These are phyloP conservation scores for Colletotrichum karsti DNA, from an alignment of 2,329 filamentous ascomycete genomes.

Conservation along the genomic window DNA sequence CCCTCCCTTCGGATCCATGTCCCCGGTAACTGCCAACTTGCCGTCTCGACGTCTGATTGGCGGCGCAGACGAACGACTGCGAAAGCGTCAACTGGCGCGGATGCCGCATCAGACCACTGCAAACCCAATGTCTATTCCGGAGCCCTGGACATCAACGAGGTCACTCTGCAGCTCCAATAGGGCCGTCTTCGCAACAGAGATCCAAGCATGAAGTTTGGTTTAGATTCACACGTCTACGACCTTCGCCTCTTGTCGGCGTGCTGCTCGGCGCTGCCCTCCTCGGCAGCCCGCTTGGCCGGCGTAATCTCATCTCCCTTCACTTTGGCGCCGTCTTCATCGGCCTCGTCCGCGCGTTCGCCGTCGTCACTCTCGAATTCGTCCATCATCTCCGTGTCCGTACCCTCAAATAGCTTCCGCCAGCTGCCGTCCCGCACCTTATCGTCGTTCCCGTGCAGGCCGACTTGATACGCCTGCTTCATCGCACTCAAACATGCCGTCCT, in stretches of 20 bases:
- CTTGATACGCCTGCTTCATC: slow-evolving; percentile 76
- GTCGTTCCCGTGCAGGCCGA: slow-evolving; percentile 72
- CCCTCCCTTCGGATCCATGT: neutral
- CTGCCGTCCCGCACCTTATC: slow-evolving; percentile 68
- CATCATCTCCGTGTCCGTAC: slow-evolving; percentile 48
- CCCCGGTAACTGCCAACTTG: neutral
- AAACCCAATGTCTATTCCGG: neutral
- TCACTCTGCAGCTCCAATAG: neutral
- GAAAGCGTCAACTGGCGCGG: neutral
- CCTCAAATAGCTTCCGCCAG: slow-evolving; percentile 57
- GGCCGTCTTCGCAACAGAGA: neutral
- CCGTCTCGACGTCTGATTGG: slow-evolving; percentile 1
- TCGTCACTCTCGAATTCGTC: slow-evolving; percentile 43
- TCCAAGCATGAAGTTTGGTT: neutral
- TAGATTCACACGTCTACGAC: too few relatives aligned
- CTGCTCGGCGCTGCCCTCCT: slow-evolving; percentile 28
- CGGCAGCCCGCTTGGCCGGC: slow-evolving; percentile 24
- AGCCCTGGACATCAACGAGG: neutral
- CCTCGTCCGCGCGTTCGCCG: slow-evolving; percentile 42
- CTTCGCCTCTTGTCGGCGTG: slow-evolving; percentile 26
- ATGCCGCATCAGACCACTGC: neutral
- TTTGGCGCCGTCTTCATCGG: slow-evolving; percentile 26
- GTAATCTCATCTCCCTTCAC: slow-evolving; percentile 23
- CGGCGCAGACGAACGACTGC: neutral
- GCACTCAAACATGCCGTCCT: slow-evolving; percentile 69